phyloP scores from a whole-genome alignment of 805 yeast species.

The Pichia exigua region DNA sequence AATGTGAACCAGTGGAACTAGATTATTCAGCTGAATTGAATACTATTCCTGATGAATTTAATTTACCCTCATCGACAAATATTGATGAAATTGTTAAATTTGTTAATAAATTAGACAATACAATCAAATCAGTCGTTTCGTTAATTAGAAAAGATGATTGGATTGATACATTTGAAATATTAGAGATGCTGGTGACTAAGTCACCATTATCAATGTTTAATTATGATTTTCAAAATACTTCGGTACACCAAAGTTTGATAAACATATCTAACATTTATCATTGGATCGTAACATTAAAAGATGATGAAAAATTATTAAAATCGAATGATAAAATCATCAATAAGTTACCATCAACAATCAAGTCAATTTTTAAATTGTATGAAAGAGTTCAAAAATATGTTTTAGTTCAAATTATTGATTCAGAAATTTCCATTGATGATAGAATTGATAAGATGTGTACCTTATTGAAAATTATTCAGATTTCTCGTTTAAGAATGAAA shows the following conservation, averaged over 20 bases:
- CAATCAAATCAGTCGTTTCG: constrained; percentile 49
- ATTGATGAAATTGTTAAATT: constrained; percentile 49
- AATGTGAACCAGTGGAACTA: constrained; percentile 31
- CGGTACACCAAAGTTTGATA: constrained; percentile 45
- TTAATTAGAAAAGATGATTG: constrained; percentile 64
- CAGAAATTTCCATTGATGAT: constrained; percentile 45
- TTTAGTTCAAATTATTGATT: constrained; percentile 55
- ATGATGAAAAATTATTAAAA: constrained; percentile 16
- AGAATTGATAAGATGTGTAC: constrained; percentile 65
- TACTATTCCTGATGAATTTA: constrained; percentile 30
- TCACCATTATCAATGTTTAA: constrained; percentile 50
- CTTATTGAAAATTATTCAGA: constrained; percentile 55
- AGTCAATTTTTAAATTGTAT: constrained; percentile 59
- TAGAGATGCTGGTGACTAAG: constrained; percentile 62
- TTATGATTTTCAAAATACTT: constrained; percentile 35
- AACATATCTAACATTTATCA: constrained; percentile 59
- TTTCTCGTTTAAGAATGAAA: constrained; percentile 61
- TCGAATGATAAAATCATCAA: constrained; percentile 22
- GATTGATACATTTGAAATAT: constrained; percentile 63
- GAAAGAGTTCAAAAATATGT: constrained; percentile 58
- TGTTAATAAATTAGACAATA: constrained; percentile 53
- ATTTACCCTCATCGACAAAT: constrained; percentile 28
- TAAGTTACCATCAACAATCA: constrained; percentile 62
- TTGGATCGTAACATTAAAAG: constrained; percentile 58
- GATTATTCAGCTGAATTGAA: constrained; percentile 36